Evolutionary conservation across 345 rosid species (phyloP).

Genomic region (Populus tremula): DNA sequence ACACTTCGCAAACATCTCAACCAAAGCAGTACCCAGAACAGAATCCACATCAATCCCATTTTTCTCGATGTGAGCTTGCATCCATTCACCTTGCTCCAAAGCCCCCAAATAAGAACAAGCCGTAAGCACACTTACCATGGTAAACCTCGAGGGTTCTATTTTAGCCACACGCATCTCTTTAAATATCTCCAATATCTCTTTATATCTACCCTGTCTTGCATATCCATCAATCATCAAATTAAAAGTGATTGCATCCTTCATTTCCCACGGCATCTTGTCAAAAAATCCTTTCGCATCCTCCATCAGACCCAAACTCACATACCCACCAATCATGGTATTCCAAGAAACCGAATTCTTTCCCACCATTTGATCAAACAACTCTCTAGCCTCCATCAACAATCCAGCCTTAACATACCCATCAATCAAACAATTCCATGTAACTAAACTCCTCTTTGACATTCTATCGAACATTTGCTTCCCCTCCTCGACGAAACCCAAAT

Average conservation of each 20-base stretch:
- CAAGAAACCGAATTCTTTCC: constrained; percentile 11
- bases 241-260: constrained; percentile 15
- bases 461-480: constrained; percentile 5
- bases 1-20: constrained; percentile 57
- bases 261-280: not conserved
- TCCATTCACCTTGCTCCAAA: constrained; percentile 12
- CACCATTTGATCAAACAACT: constrained; percentile 12
- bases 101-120: constrained; percentile 17
- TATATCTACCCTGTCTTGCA: constrained; percentile 11
- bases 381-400: constrained; percentile 7
- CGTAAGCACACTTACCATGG: constrained; percentile 18
- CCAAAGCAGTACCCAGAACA: constrained; percentile 48
- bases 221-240: constrained; percentile 21
- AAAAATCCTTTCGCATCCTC: constrained; percentile 12
- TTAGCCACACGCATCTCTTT: constrained; percentile 10
- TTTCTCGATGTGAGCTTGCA: constrained; percentile 7
- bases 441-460: constrained; percentile 15
- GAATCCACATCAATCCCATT: constrained; percentile 34
- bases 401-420: constrained; percentile 12
- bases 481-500: constrained; percentile 10
- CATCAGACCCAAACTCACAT: constrained; percentile 5
- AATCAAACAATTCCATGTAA: constrained; percentile 25
- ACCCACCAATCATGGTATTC: constrained; percentile 20
- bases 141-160: constrained; percentile 2
- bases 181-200: not conserved